Evolutionary conservation across 75 land plant species (phyloP), one percentile per base, ranked within the genome.

Genomic region (Gnetum montanum): DNA sequence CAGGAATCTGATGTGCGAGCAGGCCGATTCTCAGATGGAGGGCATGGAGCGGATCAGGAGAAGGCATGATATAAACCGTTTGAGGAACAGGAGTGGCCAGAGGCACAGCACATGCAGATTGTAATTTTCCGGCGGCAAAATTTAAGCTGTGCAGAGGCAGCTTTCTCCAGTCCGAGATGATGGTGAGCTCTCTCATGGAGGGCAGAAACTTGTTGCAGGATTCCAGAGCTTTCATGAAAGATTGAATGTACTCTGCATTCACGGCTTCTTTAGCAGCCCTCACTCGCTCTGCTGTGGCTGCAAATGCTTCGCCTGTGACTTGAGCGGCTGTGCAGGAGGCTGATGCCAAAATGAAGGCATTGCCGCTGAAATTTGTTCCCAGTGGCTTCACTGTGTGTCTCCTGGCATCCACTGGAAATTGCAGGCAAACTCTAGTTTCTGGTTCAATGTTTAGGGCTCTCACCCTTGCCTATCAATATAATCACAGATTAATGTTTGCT

Each of bases 71-170:
- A n/a, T 70, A 68, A 3, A 70, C 75, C 26, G 63, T 73, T 52
- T 74, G 72, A 7, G 67, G 71, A 45, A 72, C 15, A 22, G 76
- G 73, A n/a, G 75, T 36, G 1, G 62, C 63, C 64, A 75, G 20
- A 1, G 83, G 83, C 0, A 68, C 73, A 2, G 57, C 74, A 49
- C 60, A 82, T 40, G 73, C 50, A 7, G 86, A 71, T n/a, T n/a
- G n/a, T n/a, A n/a, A n/a, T 35, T 46, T 59, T 26, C 86, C 83
- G 41, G 36, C 52, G 0, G 74, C 66, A 51, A 74, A 78, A 43
- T 71, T 70, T 27, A 82, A 25, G 37, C 49, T 45, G 43, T 82
- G 73, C 54, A 74, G 79, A 11, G 82, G 86, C 44, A 67, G 70
- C 36, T 73, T 74, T 34, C 69, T 64, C 49, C 66, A 64, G 31